phyloP scores from a whole-genome alignment of 2,329 filamentous ascomycete species.

The Hymenoscyphus albidus region DNA sequence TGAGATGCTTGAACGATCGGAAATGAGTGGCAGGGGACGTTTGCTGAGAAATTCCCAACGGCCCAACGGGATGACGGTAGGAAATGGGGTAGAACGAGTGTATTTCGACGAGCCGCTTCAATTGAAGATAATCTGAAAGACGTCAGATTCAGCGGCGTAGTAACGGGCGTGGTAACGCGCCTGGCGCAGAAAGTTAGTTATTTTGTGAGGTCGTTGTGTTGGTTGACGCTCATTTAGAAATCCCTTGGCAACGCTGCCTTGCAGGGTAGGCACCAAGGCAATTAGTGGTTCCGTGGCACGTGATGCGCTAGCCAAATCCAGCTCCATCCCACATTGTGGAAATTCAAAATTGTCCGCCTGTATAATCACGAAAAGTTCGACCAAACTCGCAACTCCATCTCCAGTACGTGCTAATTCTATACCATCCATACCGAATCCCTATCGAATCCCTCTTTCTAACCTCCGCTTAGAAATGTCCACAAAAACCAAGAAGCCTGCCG shows the following conservation, averaged over 20 bases:
- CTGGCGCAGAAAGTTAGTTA: slow-evolving; percentile 14
- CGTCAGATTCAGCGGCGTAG: not conserved
- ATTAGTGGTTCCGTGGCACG: not conserved
- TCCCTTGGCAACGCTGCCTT: not conserved
- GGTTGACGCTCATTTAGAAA: not conserved
- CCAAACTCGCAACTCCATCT: slow-evolving; percentile 13
- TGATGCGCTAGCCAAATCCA: not conserved
- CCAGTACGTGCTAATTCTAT: slow-evolving; percentile 9
- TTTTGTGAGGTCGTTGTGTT: slow-evolving; percentile 3
- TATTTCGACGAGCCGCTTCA: slow-evolving; percentile 1
- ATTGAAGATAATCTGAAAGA: not conserved
- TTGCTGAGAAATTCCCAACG: not conserved
- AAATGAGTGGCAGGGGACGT: slow-evolving; percentile 1
- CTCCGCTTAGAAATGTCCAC: slow-evolving; percentile 58
- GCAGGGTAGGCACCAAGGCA: too few relatives aligned
- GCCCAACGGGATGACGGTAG: not conserved
- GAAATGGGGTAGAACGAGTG: slow-evolving; percentile 10
- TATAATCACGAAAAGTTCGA: slow-evolving; percentile 14
- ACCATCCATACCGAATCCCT: not conserved
- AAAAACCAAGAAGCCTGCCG: slow-evolving; percentile 62
- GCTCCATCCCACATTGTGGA: slow-evolving; percentile 3
- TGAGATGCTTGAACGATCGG: slow-evolving; percentile 1
- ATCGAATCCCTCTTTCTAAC: slow-evolving; percentile 26
- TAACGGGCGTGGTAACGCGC: slow-evolving; percentile 11
- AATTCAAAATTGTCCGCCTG: slow-evolving; percentile 3